Evolutionary conservation across 805 yeast species (phyloP).

Genomic region (Nakazawaea wickerhamii): DNA sequence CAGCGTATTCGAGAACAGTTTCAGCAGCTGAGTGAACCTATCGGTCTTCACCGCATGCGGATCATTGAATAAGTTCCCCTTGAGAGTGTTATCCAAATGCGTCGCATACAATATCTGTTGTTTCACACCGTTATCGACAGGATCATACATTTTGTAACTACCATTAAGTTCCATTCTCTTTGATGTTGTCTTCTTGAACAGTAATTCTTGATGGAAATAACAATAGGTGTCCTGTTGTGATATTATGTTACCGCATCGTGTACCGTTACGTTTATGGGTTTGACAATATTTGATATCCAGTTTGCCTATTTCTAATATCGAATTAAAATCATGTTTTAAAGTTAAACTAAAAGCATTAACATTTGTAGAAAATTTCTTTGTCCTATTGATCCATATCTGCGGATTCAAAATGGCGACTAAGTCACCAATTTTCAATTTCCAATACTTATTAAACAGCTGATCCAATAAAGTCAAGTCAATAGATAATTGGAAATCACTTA

Average conservation of each 20-base stretch:
- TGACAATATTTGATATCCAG: constrained; percentile 66
- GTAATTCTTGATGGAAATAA: constrained; percentile 62
- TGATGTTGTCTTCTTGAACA: constrained; percentile 46
- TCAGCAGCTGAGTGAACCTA: constrained; percentile 17
- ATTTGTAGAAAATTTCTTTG: constrained; percentile 21
- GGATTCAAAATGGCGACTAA: constrained; percentile 76
- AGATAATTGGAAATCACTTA: constrained; percentile 64
- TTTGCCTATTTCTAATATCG: constrained; percentile 72
- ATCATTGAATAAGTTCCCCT: constrained; percentile 23
- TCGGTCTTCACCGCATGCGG: constrained; percentile 21
- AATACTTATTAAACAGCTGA: constrained; percentile 60
- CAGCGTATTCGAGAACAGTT: constrained; percentile 32
- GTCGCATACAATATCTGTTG: constrained; percentile 35
- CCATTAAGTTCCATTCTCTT: constrained; percentile 75
- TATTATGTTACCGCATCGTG: constrained; percentile 55
- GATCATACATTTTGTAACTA: constrained; percentile 49
- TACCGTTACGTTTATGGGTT: constrained; percentile 38
- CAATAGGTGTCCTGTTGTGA: constrained; percentile 55
- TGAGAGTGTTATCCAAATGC: constrained; percentile 19
- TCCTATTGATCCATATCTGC: constrained; percentile 33
- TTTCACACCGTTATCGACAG: constrained; percentile 38
- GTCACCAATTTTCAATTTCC: constrained; percentile 73
- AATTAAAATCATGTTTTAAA: constrained; percentile 43
- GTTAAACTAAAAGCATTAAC: constrained; percentile 44
- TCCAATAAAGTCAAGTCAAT: constrained; percentile 63